phyloP scores from a whole-genome alignment of 768 basidiomycete genomes.

The Plicaturopsis crispa region DNA sequence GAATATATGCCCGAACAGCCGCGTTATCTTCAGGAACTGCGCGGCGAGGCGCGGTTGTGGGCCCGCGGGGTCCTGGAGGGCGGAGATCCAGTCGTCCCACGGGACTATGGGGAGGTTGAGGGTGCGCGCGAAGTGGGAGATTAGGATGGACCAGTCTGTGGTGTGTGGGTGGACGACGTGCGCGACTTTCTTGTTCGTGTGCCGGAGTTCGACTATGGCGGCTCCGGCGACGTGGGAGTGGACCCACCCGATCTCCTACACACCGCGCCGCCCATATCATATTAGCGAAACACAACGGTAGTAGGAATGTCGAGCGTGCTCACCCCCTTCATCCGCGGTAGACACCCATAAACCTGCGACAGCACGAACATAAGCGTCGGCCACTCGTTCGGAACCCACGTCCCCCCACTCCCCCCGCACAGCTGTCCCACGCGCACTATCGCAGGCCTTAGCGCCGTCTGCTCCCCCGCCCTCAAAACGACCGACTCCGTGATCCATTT shows the following conservation, averaged over 20 bases:
- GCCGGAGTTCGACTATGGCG: slow-evolving; percentile 20
- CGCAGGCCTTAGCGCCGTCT: slow-evolving; percentile 18
- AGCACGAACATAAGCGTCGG: slow-evolving; percentile 28
- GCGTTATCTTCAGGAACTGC: too few relatives aligned
- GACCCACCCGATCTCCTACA: slow-evolving; percentile 5
- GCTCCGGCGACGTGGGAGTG: slow-evolving; percentile 15
- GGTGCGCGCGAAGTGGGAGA: slow-evolving; percentile 1
- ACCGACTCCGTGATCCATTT: slow-evolving; percentile 37
- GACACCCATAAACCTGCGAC: slow-evolving; percentile 15
- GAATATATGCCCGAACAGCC: too few relatives aligned
- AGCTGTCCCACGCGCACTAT: slow-evolving; percentile 33
- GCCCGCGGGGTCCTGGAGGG: too few relatives aligned
- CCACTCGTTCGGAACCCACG: slow-evolving; percentile 34
- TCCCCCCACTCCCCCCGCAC: slow-evolving; percentile 24
- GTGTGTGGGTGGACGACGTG: slow-evolving; percentile 27
- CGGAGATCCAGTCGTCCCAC: slow-evolving; percentile 7
- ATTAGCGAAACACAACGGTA: slow-evolving; percentile 7
- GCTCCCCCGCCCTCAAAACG: slow-evolving; percentile 18
- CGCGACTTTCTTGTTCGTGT: slow-evolving; percentile 9
- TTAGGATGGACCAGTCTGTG: slow-evolving; percentile 4
- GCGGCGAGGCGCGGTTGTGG: too few relatives aligned
- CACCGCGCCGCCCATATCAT: slow-evolving; percentile 14
- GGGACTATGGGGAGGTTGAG: slow-evolving; percentile 7
- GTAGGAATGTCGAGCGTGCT: slow-evolving; percentile 7
- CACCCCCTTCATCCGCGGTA: slow-evolving; percentile 23